Conservation (phyloP, 1,284 basidiomycete genomes). For the Sporisorium reilianum region DNA sequence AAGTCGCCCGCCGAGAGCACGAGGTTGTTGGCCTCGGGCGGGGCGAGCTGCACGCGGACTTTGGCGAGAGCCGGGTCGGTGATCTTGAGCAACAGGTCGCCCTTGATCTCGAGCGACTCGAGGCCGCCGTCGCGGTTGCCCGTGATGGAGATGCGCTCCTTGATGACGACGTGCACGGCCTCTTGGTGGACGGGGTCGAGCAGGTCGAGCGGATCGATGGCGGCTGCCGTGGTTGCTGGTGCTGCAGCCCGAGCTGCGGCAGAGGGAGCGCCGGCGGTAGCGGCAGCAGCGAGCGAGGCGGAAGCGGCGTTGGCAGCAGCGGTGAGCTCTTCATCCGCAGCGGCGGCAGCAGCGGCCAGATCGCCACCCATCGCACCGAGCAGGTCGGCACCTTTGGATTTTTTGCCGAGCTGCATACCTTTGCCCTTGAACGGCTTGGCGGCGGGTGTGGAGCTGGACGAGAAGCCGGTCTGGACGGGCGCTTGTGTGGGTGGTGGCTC, state of each 20-base stretch:
- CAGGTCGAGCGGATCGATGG: conserved; percentile 57
- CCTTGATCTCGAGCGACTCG: conserved; percentile 88
- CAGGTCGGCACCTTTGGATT: conserved; percentile 85
- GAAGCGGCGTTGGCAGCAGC: conserved; percentile 71
- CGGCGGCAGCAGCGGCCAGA: conserved; percentile 50
- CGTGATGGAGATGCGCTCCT: conserved; percentile 83
- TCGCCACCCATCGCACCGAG: conserved; percentile 82
- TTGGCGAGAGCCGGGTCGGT: conserved; percentile 82
- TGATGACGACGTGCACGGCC: conserved; percentile 86
- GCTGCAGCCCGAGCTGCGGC: conserved; percentile 53
- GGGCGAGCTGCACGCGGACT: conserved; percentile 78
- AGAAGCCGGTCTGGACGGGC: conserved; percentile 58
- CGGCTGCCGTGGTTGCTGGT: conserved; percentile 71
- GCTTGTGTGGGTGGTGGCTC: conserved; percentile 57
- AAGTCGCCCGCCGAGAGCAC: conserved; percentile 77
- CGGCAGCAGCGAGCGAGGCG: conserved; percentile 48
- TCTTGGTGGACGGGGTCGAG: conserved; percentile 83
- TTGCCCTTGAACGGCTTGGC: conserved; percentile 88
- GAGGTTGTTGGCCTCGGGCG: conserved; percentile 72
- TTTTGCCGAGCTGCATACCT: conserved; percentile 99
- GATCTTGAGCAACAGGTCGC: conserved; percentile 91
- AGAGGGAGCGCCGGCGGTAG: conserved; percentile 12
- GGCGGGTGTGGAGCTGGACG: conserved; percentile 43
- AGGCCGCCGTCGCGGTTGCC: conserved; percentile 91
- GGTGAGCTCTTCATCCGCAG: conserved; percentile 70